Conservation (phyloP, 169 alveolate genomes). For the Theileria equi region DNA sequence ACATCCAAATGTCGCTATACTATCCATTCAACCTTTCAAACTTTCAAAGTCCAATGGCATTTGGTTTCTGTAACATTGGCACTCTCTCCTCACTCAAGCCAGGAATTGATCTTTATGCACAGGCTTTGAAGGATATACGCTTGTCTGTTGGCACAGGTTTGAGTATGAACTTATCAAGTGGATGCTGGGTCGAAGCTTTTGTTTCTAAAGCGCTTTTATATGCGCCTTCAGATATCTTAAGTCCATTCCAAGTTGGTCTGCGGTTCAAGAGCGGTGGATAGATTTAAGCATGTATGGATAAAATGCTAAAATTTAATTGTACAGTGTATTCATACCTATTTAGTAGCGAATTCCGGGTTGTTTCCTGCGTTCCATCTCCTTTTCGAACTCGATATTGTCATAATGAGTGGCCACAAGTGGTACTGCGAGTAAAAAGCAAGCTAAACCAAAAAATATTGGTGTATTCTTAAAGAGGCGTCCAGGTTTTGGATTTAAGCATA, state of each 20-base stretch:
- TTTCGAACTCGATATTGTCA: constrained; percentile 38
- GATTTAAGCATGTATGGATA: background rate
- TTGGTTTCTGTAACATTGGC: constrained; percentile 47
- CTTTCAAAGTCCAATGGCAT: constrained; percentile 42
- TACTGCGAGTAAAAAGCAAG: constrained; percentile 19
- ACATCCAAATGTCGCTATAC: constrained; percentile 50
- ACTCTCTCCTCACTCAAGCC: constrained; percentile 8
- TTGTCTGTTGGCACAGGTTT: constrained; percentile 58
- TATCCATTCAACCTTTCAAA: constrained; percentile 33
- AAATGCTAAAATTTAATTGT: background rate
- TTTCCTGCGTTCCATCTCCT: constrained; percentile 47
- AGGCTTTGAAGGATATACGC: constrained; percentile 26
- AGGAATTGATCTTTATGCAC: constrained; percentile 25
- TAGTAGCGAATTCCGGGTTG: constrained; percentile 13
- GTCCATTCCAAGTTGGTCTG: constrained; percentile 47
- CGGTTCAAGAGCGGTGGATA: constrained; percentile 40
- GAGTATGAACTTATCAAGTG: constrained; percentile 36
- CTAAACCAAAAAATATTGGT: constrained; percentile 14
- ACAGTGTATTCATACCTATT: background rate
- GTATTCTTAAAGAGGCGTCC: constrained; percentile 11
- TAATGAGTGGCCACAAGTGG: constrained; percentile 43
- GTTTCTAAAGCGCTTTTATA: constrained; percentile 49
- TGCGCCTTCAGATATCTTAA: constrained; percentile 44
- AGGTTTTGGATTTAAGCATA: constrained; percentile 35
- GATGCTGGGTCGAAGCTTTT: constrained; percentile 60